Percentiles rank a stretch among this genome's conserved stretches.
Evolutionary conservation across 768 basidiomycete species (phyloP).

Genomic region (Porphyrellus cyaneotinctus): DNA sequence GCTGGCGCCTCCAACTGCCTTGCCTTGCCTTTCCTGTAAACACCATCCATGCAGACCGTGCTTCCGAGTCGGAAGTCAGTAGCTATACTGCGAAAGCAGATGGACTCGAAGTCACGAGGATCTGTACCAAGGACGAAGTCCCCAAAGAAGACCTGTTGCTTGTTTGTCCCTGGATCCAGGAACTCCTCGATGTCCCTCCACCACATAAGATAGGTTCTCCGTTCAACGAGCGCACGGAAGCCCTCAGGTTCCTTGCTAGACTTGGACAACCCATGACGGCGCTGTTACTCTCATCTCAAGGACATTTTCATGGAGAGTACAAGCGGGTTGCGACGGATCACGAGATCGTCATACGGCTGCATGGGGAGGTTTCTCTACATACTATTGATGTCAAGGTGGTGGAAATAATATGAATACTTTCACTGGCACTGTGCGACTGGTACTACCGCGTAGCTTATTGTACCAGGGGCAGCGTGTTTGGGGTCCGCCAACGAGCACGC

Average conservation of each 20-base stretch:
- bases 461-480: no score
- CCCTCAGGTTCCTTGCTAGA: slow-evolving; percentile 1
- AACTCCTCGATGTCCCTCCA: not conserved
- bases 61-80: not conserved
- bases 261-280: slow-evolving; percentile 1
- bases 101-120: not conserved
- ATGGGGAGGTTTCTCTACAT: not conserved
- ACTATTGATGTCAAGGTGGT: not conserved
- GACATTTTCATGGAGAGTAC: slow-evolving; percentile 1
- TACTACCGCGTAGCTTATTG: no score
- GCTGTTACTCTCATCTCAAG: not conserved
- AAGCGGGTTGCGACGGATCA: slow-evolving; percentile 18
- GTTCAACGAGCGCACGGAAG: not conserved
- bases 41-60: not conserved
- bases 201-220: not conserved
- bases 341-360: not conserved
- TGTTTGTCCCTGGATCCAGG: slow-evolving; percentile 10
- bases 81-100: not conserved
- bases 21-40: slow-evolving; percentile 1
- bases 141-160: not conserved
- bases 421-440: no score
- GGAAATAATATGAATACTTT: not conserved
- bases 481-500: no score
- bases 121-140: not conserved
- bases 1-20: not conserved